phyloP scores from a whole-genome alignment of 129 eudicot species.

The Silybum marianum region DNA sequence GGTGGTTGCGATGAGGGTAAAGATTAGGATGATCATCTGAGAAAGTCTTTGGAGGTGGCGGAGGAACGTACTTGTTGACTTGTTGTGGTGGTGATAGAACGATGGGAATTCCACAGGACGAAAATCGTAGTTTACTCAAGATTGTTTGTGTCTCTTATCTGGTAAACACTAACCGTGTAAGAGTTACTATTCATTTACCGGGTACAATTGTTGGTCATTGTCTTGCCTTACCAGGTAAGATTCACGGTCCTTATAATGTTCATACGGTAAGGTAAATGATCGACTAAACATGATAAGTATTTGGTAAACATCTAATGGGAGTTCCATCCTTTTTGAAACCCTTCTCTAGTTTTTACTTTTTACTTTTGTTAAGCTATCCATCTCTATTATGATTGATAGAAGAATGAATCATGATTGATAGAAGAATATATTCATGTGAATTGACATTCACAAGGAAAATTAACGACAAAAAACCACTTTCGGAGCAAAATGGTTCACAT shows the following conservation, averaged over 20 bases:
- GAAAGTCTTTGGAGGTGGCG: slow-evolving; percentile 32
- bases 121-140: too few relatives aligned
- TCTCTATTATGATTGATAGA: too few relatives aligned
- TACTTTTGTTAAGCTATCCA: too few relatives aligned
- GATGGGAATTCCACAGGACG: slow-evolving; percentile 29
- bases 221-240: neutral
- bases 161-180: neutral
- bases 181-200: neutral
- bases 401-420: too few relatives aligned
- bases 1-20: slow-evolving; percentile 38
- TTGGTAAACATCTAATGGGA: too few relatives aligned
- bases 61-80: slow-evolving; percentile 56
- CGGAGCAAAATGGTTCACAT: too few relatives aligned
- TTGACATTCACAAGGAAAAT: too few relatives aligned
- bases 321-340: too few relatives aligned
- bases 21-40: slow-evolving; percentile 28
- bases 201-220: neutral
- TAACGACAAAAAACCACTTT: too few relatives aligned
- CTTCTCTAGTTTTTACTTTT: too few relatives aligned
- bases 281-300: too few relatives aligned
- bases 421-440: too few relatives aligned
- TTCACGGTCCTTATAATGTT: neutral
- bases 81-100: slow-evolving; percentile 44
- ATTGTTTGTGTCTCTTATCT: neutral
- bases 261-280: neutral